Conservation (phyloP, 441 rosid genomes). For the Populus tomentosa region DNA sequence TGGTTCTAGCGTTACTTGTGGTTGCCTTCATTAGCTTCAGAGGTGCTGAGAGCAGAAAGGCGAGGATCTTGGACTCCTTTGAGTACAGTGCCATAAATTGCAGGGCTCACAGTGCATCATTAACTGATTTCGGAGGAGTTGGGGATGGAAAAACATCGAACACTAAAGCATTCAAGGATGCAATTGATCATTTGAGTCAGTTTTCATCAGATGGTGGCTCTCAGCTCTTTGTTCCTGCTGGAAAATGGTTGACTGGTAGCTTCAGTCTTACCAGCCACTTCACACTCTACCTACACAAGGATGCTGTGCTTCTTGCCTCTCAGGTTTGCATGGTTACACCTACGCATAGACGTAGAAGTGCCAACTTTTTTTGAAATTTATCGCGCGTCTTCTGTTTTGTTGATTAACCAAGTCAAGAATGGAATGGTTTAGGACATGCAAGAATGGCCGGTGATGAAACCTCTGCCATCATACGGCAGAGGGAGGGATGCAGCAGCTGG, state of each 20-base stretch:
- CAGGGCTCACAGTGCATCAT: slow-evolving; percentile 54
- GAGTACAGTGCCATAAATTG: slow-evolving; percentile 65
- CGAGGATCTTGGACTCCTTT: slow-evolving; percentile 26
- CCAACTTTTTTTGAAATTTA: neutral
- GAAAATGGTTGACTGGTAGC: slow-evolving; percentile 82
- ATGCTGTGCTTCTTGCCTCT: slow-evolving; percentile 64
- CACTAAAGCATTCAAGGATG: slow-evolving; percentile 48
- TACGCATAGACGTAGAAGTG: neutral
- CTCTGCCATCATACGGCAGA: slow-evolving; percentile 64
- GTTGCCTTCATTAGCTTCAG: slow-evolving; percentile 16
- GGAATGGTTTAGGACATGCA: slow-evolving; percentile 38
- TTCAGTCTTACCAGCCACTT: slow-evolving; percentile 66
- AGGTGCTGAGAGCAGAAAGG: slow-evolving; percentile 40
- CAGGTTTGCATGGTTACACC: slow-evolving; percentile 37
- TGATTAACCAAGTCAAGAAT: neutral
- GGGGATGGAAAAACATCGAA: slow-evolving; percentile 69
- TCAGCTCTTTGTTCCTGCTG: slow-evolving; percentile 63
- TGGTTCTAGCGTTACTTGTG: slow-evolving; percentile 19
- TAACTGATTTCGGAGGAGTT: slow-evolving; percentile 73
- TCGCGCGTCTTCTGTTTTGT: neutral
- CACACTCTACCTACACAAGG: slow-evolving; percentile 61
- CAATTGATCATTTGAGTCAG: slow-evolving; percentile 46
- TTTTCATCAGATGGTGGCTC: slow-evolving; percentile 49
- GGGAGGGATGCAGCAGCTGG: slow-evolving; percentile 67
- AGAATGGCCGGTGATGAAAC: slow-evolving; percentile 49